These are phyloP conservation scores for Talaromyces liani DNA, from an alignment of 495 filamentous ascomycete genomes.

Conservation along the genomic window DNA sequence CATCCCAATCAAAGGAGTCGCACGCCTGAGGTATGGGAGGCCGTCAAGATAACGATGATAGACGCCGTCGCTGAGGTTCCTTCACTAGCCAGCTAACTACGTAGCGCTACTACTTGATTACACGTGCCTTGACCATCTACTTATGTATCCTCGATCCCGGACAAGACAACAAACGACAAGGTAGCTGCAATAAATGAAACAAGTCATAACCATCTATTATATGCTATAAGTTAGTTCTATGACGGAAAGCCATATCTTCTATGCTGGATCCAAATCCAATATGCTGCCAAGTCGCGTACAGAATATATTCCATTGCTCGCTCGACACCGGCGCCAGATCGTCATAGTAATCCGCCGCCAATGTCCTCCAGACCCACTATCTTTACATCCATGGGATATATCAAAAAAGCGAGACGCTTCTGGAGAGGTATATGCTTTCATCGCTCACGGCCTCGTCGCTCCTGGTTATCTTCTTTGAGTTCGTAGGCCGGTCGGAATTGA, in stretches of 20 bases:
- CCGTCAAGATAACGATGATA: not conserved
- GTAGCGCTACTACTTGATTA: too few species aligned
- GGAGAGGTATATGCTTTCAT: too few species aligned
- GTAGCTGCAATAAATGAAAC: not conserved
- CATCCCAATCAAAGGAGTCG: not conserved
- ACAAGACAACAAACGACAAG: too few species aligned
- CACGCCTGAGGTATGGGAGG: not conserved
- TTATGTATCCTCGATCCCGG: too few species aligned
- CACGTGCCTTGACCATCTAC: not conserved
- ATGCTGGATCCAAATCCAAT: not conserved
- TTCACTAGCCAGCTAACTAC: too few species aligned
- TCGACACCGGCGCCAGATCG: too few species aligned
- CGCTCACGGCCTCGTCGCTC: conserved; percentile 69
- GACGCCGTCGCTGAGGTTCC: not conserved
- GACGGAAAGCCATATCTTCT: not conserved
- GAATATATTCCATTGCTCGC: not conserved
- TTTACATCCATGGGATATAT: too few species aligned
- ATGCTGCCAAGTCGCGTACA: not conserved
- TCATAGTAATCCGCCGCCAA: too few species aligned
- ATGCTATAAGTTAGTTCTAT: not conserved
- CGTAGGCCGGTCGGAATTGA: conserved; percentile 75
- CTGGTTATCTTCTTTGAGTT: conserved; percentile 73
- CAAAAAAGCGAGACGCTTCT: too few species aligned
- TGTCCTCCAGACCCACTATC: too few species aligned
- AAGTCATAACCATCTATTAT: not conserved